Evolutionary conservation across 2,329 filamentous ascomycete genomes (phyloP).

Genomic region (Scytalidium sp.): DNA sequence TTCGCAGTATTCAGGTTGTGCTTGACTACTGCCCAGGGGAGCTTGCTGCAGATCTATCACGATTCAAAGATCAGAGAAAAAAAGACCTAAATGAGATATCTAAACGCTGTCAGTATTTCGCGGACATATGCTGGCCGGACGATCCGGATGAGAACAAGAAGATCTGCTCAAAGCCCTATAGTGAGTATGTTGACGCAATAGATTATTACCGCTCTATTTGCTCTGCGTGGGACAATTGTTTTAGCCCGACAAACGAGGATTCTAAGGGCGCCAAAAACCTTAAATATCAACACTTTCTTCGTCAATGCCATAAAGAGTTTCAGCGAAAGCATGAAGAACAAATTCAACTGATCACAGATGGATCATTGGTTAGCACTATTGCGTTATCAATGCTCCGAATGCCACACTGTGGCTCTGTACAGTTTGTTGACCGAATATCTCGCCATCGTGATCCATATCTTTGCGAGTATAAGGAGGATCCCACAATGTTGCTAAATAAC

Average conservation of each 20-base stretch:
- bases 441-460: conserved; percentile 1
- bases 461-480: not conserved
- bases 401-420: not conserved
- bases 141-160: not conserved
- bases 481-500: not conserved
- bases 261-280: not conserved
- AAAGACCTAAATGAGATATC: not conserved
- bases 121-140: not conserved
- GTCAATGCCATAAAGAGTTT: not conserved
- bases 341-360: conserved; percentile 3
- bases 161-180: not conserved
- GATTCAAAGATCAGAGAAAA: not conserved
- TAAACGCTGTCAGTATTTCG: not conserved
- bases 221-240: not conserved
- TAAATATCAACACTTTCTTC: not conserved
- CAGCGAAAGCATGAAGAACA: not conserved
- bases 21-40: not conserved
- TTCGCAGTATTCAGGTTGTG: not conserved
- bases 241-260: not conserved
- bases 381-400: conserved; percentile 2
- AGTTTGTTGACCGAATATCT: conserved; percentile 1
- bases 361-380: conserved; percentile 3
- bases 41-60: not conserved
- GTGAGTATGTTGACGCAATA: not conserved
- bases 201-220: not conserved